Percentiles rank a stretch among this genome's conserved stretches.
These are phyloP conservation scores for Aureobasidium sp. DNA, from an alignment of 2,329 filamentous ascomycete genomes.

Conservation along the genomic window DNA sequence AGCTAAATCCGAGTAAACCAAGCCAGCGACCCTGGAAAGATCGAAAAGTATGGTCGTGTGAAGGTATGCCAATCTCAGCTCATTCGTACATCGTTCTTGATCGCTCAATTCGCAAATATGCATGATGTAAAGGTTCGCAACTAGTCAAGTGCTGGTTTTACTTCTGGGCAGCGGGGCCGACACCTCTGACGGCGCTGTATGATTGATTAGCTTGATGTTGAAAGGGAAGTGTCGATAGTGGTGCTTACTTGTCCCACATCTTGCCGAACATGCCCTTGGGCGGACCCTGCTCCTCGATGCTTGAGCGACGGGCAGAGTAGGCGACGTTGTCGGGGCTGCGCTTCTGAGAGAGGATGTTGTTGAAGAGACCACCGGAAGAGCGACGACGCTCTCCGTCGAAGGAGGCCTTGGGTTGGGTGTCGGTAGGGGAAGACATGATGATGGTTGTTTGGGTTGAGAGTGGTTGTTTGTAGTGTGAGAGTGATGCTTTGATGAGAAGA, in stretches of 20 bases:
- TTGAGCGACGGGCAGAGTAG: slow-evolving; percentile 14
- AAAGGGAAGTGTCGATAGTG: not conserved
- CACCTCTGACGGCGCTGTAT: not conserved
- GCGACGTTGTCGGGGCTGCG: slow-evolving; percentile 15
- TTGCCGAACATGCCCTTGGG: slow-evolving; percentile 15
- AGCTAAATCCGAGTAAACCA: not conserved
- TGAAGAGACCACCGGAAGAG: slow-evolving; percentile 15
- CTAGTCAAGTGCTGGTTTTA: not conserved
- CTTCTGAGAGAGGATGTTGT: slow-evolving; percentile 16
- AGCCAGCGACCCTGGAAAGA: not conserved
- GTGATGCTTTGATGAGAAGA: not conserved
- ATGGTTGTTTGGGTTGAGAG: not conserved
- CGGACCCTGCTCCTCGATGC: slow-evolving; percentile 14
- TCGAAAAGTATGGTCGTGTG: not conserved
- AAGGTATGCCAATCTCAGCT: not conserved
- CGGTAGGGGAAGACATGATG: slow-evolving; percentile 14
- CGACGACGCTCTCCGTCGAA: slow-evolving; percentile 12
- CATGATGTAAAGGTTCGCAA: too few relatives aligned
- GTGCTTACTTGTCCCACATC: slow-evolving; percentile 16
- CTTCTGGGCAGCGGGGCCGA: not conserved
- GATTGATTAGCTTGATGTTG: not conserved
- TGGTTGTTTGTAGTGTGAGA: not conserved
- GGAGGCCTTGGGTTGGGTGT: slow-evolving; percentile 2
- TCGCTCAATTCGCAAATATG: not conserved
- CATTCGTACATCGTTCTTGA: not conserved